A percentile compares a stretch with the other conserved stretches of the same genome.
phyloP scores from a whole-genome alignment of 2,329 filamentous ascomycete species.

The Polytolypa hystricis region DNA sequence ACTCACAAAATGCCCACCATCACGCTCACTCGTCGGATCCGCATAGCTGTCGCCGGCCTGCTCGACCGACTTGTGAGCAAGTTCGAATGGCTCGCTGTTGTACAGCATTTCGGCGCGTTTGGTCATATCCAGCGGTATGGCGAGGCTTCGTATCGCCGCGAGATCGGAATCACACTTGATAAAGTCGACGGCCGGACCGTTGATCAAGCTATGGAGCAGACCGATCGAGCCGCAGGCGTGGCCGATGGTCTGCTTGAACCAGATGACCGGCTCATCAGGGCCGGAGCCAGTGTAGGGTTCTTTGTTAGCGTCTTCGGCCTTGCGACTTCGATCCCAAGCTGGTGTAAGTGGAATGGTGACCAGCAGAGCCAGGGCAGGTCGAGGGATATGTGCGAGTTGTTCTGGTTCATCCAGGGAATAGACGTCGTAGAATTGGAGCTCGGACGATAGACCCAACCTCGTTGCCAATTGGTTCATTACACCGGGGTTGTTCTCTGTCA shows the following conservation, averaged over 20 bases:
- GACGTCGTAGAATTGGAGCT: slow-evolving; percentile 44
- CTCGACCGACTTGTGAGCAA: slow-evolving; percentile 14
- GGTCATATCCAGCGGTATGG: slow-evolving; percentile 33
- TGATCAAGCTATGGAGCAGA: slow-evolving; percentile 43
- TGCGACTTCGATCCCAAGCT: slow-evolving; percentile 33
- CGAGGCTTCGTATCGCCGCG: slow-evolving; percentile 33
- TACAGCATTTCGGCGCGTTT: slow-evolving; percentile 43
- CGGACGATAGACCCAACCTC: slow-evolving; percentile 37
- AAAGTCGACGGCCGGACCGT: slow-evolving; percentile 34
- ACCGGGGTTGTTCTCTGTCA: slow-evolving; percentile 45
- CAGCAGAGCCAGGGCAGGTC: slow-evolving; percentile 44
- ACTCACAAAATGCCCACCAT: slow-evolving; percentile 20
- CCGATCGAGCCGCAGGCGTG: slow-evolving; percentile 50
- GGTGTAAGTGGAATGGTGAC: slow-evolving; percentile 40
- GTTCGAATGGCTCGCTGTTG: slow-evolving; percentile 21
- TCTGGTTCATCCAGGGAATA: slow-evolving; percentile 42
- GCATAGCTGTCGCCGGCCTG: slow-evolving; percentile 16
- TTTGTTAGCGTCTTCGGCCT: slow-evolving; percentile 30
- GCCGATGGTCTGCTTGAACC: slow-evolving; percentile 49
- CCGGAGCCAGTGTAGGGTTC: slow-evolving; percentile 37
- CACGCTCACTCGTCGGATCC: slow-evolving; percentile 13
- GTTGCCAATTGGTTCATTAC: slow-evolving; percentile 41
- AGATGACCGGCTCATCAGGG: slow-evolving; percentile 42
- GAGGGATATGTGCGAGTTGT: slow-evolving; percentile 39
- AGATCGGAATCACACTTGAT: slow-evolving; percentile 35